Base-by-base conservation (phyloP, 176 grass and related monocot species). In the Musa itinerans region DNA sequence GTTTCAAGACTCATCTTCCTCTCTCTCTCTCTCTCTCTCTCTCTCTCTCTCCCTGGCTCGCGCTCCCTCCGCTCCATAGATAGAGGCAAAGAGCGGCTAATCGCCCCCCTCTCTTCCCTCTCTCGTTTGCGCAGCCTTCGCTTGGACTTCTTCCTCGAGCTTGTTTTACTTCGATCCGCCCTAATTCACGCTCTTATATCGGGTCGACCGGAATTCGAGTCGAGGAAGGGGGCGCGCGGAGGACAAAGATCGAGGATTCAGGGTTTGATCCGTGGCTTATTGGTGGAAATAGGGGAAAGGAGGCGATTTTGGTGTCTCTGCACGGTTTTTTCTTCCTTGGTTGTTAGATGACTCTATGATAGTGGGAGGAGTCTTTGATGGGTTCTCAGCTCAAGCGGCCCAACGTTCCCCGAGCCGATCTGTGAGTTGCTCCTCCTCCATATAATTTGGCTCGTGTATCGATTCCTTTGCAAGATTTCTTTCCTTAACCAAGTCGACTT, bases 341-440 rank as follows among this genome's bases (percentile, higher is more conserved):
- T 69, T 65, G 79, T 88, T 74, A 66, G 22, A 83, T 82, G 80
- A 90, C 68, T 74, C 52, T 77, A 83, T 84, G 85, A 87, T 85
- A 77, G 79, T 20, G 79, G 81, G 86, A 91, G 57, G 90, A 90
- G 86, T 78, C 81, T 57, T 83, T 86, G 78, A 89, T 90, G 83
- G 88, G 90, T 78, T 92, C 90, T 3, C 95, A 92, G 80, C 88
- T 94, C 67, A 92, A 90, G 76, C 84, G 88, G 17, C 83, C 88
- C 63, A 82, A 79, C 85, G 69, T 89, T 51, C 84, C 81, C 69
- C 90, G 88, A 79, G 85, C 86, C 82, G 95, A 99, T 99, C 95
- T 89, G 95, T 99, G 88, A 92, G 95, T 75, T 77, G 19, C 29
- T 50, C 2, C 65, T 81, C 54, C 63, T 72, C 19, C 22, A 1